Percentiles rank a stretch among this genome's conserved stretches.
These are phyloP conservation scores for Sarocladiaceae sp. DNA, from an alignment of 2,329 filamentous ascomycete genomes.

Conservation along the genomic window DNA sequence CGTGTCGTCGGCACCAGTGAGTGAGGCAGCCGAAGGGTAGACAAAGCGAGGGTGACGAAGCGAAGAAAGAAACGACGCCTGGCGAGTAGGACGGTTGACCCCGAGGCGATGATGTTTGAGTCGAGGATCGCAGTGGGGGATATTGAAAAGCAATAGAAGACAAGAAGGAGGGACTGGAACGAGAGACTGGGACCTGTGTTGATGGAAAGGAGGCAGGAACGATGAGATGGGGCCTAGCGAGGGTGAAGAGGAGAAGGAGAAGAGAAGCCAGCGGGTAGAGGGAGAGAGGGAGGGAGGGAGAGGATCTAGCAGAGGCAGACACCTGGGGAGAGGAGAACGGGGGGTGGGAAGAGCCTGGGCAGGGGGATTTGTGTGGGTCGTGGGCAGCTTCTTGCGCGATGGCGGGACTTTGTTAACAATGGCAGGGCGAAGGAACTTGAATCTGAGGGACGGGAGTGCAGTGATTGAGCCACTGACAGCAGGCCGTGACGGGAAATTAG, in stretches of 20 bases:
- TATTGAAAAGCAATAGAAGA: conserved; percentile 10
- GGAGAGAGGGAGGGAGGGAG: conserved; percentile 13
- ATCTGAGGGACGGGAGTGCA: too few relatives aligned
- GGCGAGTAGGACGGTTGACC: neutral
- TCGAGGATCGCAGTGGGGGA: conserved; percentile 6
- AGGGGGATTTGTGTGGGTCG: neutral
- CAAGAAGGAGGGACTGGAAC: conserved; percentile 35
- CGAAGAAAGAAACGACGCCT: neutral
- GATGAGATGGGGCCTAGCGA: conserved; percentile 19
- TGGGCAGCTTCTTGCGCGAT: too few relatives aligned
- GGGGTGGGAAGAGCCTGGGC: neutral
- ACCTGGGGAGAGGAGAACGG: conserved; percentile 6
- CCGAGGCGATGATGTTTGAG: conserved; percentile 4
- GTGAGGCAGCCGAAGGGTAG: too few relatives aligned
- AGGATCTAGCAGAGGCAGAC: conserved; percentile 10
- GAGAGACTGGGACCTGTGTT: conserved; percentile 27
- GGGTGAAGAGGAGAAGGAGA: conserved; percentile 14
- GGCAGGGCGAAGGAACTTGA: neutral
- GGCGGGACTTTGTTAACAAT: too few relatives aligned
- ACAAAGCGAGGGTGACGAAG: too few relatives aligned
- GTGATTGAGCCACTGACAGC: too few relatives aligned
- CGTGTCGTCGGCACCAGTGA: too few relatives aligned
- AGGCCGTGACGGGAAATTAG: conserved; percentile 3
- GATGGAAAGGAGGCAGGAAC: conserved; percentile 29
- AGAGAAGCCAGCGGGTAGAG: conserved; percentile 15